Base-by-base conservation (phyloP, 495 filamentous ascomycete genomes). In the Amphirosellinia nigrospora region DNA sequence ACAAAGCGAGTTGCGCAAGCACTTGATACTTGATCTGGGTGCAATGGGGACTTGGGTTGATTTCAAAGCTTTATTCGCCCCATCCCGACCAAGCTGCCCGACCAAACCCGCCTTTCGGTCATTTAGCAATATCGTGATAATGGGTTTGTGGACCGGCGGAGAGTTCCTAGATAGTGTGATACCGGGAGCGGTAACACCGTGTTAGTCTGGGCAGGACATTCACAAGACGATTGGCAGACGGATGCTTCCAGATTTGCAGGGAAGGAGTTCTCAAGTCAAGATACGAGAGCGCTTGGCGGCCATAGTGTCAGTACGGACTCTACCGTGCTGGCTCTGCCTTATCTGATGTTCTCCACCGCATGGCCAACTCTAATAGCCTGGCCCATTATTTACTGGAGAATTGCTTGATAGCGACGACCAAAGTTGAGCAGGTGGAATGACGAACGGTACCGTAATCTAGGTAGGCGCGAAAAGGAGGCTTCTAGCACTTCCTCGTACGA, bases 91-190 rank as follows among this genome's bases (percentile, higher is more conserved):
- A 23, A 28, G 52, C 52, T 55, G 26, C 36, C 60, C 16, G 28
- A 48, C 41, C 60, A n/a, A 53, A 19, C 63, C 53, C 63, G 46
- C 63, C 32, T 41, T 8, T 50, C 46, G 63, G 45, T 19, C 63
- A 39, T 65, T 65, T 53, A 34, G 63, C 63, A 65, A 23, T 28
- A 21, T 65, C 45, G 63, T 65, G 63, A 65, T 39, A 53, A 39
- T 53, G 28, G 32, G 36, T 28, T 38, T 53, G 63, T 65, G 63
- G 63, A 34, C 46, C 34, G 46, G 46, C 46, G 23, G 63, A 65
- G 46, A 39, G 34, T n/a, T 41, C n/a, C 58, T 32, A 65, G 26
- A 28, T 39, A 65, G 61, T 50, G 61, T 64, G 19, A 43, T 50
- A 50, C 26, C 61, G 32, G 61, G 41, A 64, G 41, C 34, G n/a